These are phyloP conservation scores for Tuber borchii DNA, from an alignment of 495 filamentous ascomycete genomes.

Conservation along the genomic window DNA sequence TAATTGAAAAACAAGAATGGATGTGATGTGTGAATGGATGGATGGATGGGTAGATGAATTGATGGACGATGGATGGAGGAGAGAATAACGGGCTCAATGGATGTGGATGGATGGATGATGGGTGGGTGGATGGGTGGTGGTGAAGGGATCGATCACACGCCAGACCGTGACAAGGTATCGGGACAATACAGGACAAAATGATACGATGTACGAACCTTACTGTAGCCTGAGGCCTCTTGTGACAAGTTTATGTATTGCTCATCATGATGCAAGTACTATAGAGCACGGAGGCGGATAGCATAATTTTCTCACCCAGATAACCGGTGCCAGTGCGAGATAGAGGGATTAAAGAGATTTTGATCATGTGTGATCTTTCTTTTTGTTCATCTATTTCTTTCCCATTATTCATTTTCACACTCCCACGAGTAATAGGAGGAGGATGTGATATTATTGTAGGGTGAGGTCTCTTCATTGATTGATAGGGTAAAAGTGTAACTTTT, in stretches of 20 bases:
- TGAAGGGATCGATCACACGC: constrained; percentile 1
- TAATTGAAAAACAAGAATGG: neutral
- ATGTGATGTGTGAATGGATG: neutral
- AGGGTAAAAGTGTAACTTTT: neutral
- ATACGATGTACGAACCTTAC: neutral
- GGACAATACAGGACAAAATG: neutral
- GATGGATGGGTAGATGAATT: neutral
- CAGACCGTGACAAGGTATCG: neutral
- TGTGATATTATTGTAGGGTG: neutral
- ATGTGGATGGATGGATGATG: neutral
- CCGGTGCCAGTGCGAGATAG: neutral
- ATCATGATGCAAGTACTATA: neutral
- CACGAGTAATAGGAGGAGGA: neutral
- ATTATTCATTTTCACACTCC: neutral
- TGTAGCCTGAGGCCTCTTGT: neutral
- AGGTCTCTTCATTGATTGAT: neutral
- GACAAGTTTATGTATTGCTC: neutral
- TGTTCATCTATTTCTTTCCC: neutral
- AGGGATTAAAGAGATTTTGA: neutral
- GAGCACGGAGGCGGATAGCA: neutral
- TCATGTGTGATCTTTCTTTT: neutral
- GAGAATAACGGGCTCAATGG: too few relatives aligned
- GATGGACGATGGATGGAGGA: constrained; percentile 1
- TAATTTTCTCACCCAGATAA: neutral
- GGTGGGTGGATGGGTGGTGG: neutral